Evolutionary conservation across 176 grass and related monocot genomes (phyloP).

Genomic region (Alopecurus myosuroides): DNA sequence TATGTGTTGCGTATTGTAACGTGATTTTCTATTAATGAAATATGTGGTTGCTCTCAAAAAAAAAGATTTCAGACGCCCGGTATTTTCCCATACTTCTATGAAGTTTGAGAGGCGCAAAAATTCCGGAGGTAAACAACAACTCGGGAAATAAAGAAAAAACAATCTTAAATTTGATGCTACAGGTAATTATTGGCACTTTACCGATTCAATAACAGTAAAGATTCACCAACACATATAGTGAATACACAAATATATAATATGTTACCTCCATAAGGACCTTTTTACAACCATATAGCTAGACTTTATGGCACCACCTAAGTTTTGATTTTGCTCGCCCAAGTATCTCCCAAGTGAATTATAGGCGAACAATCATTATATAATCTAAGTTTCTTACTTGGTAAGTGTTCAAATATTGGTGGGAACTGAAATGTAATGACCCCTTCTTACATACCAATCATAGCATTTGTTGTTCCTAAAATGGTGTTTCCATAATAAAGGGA

Average conservation of each 20-base stretch:
- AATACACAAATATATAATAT: neutral
- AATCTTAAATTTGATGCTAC: neutral
- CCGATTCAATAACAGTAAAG: neutral
- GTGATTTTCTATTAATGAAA: no score
- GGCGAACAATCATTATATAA: no score
- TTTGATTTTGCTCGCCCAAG: neutral
- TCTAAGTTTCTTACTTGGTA: no score
- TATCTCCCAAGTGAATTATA: no score
- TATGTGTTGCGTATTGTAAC: no score
- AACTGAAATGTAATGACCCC: no score
- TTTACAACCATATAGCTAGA: neutral
- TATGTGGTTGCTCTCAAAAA: no score
- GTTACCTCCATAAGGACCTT: no score
- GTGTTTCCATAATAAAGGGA: neutral
- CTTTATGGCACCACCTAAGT: neutral
- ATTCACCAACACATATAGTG: neutral
- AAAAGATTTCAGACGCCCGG: neutral
- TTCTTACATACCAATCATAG: neutral
- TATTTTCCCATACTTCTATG: neutral
- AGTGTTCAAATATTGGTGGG: neutral
- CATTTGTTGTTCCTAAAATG: neutral
- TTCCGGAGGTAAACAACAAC: neutral
- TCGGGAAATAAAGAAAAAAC: neutral
- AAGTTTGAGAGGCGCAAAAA: neutral
- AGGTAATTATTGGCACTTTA: no score